phyloP scores from a whole-genome alignment of 2,329 filamentous ascomycete species.

The Alternaria tenuissima region DNA sequence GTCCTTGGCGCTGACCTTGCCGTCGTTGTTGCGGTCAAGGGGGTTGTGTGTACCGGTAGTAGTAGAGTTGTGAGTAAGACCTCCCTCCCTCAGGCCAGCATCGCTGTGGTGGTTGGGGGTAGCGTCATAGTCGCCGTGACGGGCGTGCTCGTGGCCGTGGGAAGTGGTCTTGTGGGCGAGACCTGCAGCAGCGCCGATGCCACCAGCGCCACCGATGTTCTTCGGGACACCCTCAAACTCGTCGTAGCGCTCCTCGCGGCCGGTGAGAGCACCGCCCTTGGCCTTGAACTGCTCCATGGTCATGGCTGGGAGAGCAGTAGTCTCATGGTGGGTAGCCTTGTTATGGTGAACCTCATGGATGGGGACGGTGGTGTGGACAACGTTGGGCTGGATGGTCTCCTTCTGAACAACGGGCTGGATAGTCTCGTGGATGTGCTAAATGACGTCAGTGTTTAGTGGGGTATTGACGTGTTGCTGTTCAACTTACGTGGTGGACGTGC shows the following conservation, averaged over 20 bases:
- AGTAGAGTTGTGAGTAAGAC: neutral
- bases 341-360: conserved; percentile 77
- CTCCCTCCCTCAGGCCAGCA: neutral
- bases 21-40: conserved; percentile 17
- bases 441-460: conserved; percentile 13
- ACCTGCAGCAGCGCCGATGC: conserved; percentile 26
- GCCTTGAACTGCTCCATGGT: conserved; percentile 70
- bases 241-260: conserved; percentile 64
- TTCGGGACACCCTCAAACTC: conserved; percentile 70
- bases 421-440: conserved; percentile 68
- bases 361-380: conserved; percentile 75
- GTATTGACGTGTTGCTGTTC: neutral
- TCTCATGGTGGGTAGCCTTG: conserved; percentile 70
- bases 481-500: conserved; percentile 65
- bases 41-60: conserved; percentile 10
- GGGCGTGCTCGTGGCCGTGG: conserved; percentile 18
- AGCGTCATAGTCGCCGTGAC: conserved; percentile 30
- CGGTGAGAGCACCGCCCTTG: conserved; percentile 62
- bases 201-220: conserved; percentile 50
- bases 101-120: conserved; percentile 13
- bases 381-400: conserved; percentile 70
- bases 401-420: conserved; percentile 77
- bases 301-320: conserved; percentile 70
- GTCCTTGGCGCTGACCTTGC: conserved; percentile 12
- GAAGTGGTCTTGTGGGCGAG: conserved; percentile 26